Base-by-base conservation (phyloP, 2,329 filamentous ascomycete species). In the Aureobasidium sp. region DNA sequence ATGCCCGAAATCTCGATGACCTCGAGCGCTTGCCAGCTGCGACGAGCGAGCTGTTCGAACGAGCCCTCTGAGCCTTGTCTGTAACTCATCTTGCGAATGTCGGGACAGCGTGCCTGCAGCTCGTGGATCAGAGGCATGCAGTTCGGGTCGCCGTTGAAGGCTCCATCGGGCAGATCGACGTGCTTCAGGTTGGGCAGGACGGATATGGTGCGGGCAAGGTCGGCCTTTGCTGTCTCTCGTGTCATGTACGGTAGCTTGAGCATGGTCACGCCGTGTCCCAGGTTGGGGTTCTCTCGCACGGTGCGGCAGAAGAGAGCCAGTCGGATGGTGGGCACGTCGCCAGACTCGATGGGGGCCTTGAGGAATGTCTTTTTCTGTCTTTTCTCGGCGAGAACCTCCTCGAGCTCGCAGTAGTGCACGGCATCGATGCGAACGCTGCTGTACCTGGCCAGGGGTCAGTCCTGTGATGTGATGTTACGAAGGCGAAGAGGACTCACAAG, bases 201-300 rank as follows among this genome's bases (percentile, higher is more conserved):
- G 38, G 90, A 90, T 50, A 96, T 87, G 27, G 89, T 90, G 54
- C 91, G 85, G 10, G 93, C 92, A 51, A 96, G 82, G 64, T 93
- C 89, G 58, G 88, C 82, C 71, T 94, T 90, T 71, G 83, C 88
- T 1, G 89, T 89, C 76, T 96, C 90, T 61, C 93, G 85, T 58
- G 93, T 87, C 93, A 96, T 96, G 74, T 96, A 96, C 7, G 93
- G 90, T 62, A 90, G 85, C 77, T 96, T 95, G 68, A 97, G 79
- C 67, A 87, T 91, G 69, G 86, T 77, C 5, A 96, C 89, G 43
- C 84, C 78, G 60, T 81, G 78, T 35, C 87, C 90, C 47, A 95
- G 73, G 50, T 76, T 84, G 23, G 84, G 82, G 63, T 91, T 87
- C 53, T 93, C 88, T 64, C 91, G 85, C 53, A 96, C 84, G 1